Conservation (phyloP, 164 flowering plant species). For the Platanus orientalis region DNA sequence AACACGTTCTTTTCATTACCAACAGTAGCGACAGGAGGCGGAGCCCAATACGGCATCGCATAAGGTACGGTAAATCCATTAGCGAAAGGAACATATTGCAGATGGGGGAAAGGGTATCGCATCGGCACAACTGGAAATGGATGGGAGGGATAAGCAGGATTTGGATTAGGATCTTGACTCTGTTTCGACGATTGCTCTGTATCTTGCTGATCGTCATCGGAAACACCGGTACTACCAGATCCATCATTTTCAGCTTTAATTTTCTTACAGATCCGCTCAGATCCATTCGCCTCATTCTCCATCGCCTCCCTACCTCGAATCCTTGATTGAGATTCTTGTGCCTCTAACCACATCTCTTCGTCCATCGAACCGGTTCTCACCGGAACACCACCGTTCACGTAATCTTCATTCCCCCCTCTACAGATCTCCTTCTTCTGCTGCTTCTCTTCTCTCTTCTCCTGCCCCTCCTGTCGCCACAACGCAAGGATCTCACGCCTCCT, state of each 20-base stretch:
- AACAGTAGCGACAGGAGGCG: not conserved
- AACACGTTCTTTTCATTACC: constrained; percentile 11
- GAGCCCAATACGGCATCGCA: constrained; percentile 22
- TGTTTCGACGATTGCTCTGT: not conserved
- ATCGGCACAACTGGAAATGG: constrained; percentile 1
- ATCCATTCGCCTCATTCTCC: constrained; percentile 2
- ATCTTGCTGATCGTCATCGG: not conserved
- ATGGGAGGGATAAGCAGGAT: not conserved
- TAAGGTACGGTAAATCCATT: constrained; percentile 20
- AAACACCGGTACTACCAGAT: not conserved
- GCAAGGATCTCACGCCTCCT: constrained; percentile 42
- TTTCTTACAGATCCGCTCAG: constrained; percentile 3
- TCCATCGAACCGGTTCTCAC: not conserved
- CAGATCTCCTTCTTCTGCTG: constrained; percentile 9
- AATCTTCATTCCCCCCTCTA: not conserved
- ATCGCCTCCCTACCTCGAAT: constrained; percentile 10
- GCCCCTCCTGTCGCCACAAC: constrained; percentile 41
- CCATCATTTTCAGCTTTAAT: not conserved
- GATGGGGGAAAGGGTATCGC: constrained; percentile 6
- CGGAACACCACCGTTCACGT: not conserved
- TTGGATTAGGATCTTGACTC: not conserved
- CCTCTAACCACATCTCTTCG: constrained; percentile 13
- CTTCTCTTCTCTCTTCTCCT: constrained; percentile 42
- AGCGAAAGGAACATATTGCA: constrained; percentile 12
- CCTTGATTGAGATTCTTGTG: constrained; percentile 10